Conservation (phyloP, 129 eudicot species). For the Pulicaria dysenterica region DNA sequence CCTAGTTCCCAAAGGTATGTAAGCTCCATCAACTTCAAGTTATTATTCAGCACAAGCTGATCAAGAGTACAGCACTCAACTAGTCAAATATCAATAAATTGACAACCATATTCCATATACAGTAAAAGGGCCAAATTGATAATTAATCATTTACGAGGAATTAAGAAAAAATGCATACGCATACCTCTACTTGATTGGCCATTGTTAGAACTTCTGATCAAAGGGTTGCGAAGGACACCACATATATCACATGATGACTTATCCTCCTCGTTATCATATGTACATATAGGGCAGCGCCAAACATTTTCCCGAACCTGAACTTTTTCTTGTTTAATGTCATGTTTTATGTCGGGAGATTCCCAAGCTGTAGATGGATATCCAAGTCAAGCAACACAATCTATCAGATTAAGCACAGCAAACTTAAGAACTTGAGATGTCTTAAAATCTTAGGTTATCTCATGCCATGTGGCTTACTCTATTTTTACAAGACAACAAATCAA, state of each 20-base stretch:
- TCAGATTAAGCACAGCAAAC: neutral
- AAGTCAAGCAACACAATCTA: neutral
- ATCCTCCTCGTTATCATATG: constrained; percentile 81
- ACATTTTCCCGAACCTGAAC: constrained; percentile 40
- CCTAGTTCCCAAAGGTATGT: constrained; percentile 26
- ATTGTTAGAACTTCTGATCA: constrained; percentile 48
- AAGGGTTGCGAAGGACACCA: constrained; percentile 85
- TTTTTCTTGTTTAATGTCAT: constrained; percentile 42
- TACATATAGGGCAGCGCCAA: constrained; percentile 93
- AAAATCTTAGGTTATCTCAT: neutral
- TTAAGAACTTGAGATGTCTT: neutral
- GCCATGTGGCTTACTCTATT: neutral
- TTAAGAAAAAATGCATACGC: constrained; percentile 7
- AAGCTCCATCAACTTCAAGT: constrained; percentile 18
- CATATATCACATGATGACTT: constrained; percentile 92
- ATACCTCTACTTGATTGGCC: constrained; percentile 56
- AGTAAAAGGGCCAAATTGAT: constrained; percentile 3
- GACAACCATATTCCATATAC: neutral
- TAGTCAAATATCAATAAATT: neutral
- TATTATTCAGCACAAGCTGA: neutral
- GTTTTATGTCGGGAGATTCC: constrained; percentile 36
- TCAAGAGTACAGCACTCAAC: constrained; percentile 6
- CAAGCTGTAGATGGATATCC: constrained; percentile 4
- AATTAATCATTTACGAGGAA: neutral
- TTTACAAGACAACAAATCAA: neutral